Conservation (phyloP, 1,139 yeast genomes). For the Hansenula sp. region DNA sequence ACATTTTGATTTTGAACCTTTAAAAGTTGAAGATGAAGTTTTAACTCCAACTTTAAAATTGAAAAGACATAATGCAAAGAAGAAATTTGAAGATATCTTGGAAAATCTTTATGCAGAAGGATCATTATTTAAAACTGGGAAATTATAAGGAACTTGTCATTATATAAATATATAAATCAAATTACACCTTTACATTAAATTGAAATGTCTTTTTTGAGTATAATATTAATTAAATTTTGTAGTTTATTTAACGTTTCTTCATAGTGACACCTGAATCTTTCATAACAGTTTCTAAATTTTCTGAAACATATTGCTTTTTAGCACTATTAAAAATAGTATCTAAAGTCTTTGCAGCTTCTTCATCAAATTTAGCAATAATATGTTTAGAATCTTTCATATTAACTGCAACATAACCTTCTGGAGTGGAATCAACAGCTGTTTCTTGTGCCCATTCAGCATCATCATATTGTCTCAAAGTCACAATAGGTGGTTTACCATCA, state of each 20-base stretch:
- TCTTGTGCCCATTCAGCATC: conserved; percentile 48
- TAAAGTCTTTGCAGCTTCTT: conserved; percentile 33
- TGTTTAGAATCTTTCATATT: conserved; percentile 41
- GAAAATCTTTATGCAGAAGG: conserved; percentile 52
- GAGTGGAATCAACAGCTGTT: conserved; percentile 44
- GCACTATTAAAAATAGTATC: conserved; percentile 46
- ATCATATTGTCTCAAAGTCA: conserved; percentile 43
- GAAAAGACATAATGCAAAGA: conserved; percentile 43
- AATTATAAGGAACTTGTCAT: too few species aligned
- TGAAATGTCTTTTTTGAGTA: not conserved
- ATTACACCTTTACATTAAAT: too few species aligned
- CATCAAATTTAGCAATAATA: conserved; percentile 38
- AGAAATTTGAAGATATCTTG: conserved; percentile 39
- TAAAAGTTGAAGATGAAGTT: conserved; percentile 42
- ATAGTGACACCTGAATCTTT: not conserved
- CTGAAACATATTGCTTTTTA: conserved; percentile 24
- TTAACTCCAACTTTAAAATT: conserved; percentile 53
- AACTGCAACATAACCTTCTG: conserved; percentile 38
- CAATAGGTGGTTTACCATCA: conserved; percentile 44
- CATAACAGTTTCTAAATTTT: conserved; percentile 1
- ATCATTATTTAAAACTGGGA: conserved; percentile 18
- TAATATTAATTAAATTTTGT: not conserved
- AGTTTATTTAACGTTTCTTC: conserved; percentile 5
- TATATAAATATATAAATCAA: too few species aligned
- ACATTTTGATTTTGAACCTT: conserved; percentile 43